Conservation (phyloP, 2,329 filamentous ascomycete species). For the Amauroascus niger region DNA sequence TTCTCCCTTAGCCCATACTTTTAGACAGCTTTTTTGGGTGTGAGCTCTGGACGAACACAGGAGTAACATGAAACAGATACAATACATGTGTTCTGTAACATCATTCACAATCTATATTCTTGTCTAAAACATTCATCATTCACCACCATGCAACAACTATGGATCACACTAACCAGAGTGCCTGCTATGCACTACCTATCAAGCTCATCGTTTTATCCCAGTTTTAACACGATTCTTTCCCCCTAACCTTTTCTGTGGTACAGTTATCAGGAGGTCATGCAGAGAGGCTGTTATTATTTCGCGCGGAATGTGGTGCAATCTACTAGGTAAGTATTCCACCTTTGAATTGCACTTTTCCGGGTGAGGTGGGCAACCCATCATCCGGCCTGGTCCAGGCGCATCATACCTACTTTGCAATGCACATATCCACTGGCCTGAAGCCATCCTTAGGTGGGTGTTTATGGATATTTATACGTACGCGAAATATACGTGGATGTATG, state of each 20-base stretch:
- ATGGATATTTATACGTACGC: no score
- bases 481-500: no score
- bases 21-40: no score
- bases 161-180: background rate
- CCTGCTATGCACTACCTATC: background rate
- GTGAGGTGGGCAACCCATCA: background rate
- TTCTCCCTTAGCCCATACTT: background rate
- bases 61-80: no score
- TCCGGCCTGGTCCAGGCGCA: background rate
- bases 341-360: background rate
- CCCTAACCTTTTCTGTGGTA: background rate
- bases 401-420: background rate
- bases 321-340: background rate
- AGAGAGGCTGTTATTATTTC: background rate
- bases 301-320: background rate
- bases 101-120: no score
- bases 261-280: background rate
- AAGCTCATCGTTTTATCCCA: slow-evolving; percentile 2
- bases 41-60: no score
- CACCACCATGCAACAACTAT: no score
- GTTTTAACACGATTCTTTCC: no score
- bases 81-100: background rate
- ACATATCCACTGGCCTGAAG: background rate
- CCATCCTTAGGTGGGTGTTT: background rate
- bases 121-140: no score